phyloP scores from a whole-genome alignment of 495 filamentous ascomycete genomes.

The Penicillium desertorum region DNA sequence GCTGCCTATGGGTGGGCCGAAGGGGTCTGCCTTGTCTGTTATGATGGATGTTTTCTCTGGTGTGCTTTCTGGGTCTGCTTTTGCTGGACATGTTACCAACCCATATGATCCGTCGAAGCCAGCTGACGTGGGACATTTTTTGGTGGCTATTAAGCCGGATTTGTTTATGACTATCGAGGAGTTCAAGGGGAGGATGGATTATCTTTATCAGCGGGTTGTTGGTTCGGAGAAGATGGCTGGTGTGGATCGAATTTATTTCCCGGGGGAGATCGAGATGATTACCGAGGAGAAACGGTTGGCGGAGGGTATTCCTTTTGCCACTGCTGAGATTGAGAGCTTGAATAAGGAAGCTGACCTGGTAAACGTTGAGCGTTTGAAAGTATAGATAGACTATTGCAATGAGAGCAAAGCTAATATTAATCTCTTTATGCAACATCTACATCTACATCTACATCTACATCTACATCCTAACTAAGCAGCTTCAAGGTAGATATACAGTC shows the following conservation, averaged over 20 bases:
- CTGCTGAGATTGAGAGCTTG: slow-evolving; percentile 63
- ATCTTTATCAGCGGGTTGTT: slow-evolving; percentile 63
- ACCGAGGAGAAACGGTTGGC: slow-evolving; percentile 53
- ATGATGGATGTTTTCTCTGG: slow-evolving; percentile 89
- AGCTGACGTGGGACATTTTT: slow-evolving; percentile 74
- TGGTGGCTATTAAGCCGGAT: slow-evolving; percentile 74
- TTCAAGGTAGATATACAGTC: background rate
- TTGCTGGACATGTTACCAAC: slow-evolving; percentile 68
- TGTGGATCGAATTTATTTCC: slow-evolving; percentile 76
- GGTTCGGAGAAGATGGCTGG: slow-evolving; percentile 64
- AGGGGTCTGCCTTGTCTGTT: slow-evolving; percentile 67
- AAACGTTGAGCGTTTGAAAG: slow-evolving; percentile 38
- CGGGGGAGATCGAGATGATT: slow-evolving; percentile 72
- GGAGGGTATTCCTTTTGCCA: slow-evolving; percentile 64
- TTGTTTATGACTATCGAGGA: slow-evolving; percentile 70
- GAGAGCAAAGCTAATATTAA: background rate
- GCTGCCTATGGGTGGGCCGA: slow-evolving; percentile 78
- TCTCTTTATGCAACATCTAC: background rate
- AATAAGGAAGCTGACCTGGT: slow-evolving; percentile 65
- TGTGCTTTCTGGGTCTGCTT: slow-evolving; percentile 66
- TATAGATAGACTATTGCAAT: background rate
- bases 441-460: background rate
- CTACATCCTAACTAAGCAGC: background rate
- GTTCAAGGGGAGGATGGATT: slow-evolving; percentile 68
- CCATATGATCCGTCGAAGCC: slow-evolving; percentile 69